Base-by-base conservation (phyloP, 2,329 filamentous ascomycete species). In the Apiospora phragmitis region DNA sequence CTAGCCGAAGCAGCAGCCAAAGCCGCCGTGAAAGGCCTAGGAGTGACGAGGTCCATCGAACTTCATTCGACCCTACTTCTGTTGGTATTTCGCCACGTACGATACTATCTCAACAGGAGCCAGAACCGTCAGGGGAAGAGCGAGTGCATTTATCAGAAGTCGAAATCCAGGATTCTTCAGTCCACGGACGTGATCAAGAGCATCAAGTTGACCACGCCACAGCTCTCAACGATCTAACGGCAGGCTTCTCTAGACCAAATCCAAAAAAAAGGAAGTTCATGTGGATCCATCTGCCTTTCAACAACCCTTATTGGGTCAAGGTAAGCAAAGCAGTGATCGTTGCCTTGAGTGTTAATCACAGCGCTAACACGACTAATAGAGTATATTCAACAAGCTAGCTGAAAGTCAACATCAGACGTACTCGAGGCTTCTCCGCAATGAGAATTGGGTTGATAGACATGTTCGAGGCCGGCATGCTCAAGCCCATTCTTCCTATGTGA, bases 281-380 rank as follows among this genome's bases (percentile, higher is more conserved):
- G 74, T 90, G 88, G 88, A 83, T 89, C 65, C 88, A 90, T 77
- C 73, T 88, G 24, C 86, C 87, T 0, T 89, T 85, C 38, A 89
- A 87, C 11, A 89, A 89, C 68, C 86, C 88, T 0, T 82, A 85
- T 0, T 90, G 88, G 88, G 87, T 89, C 2, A 88, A 87, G 81
- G 87, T 87, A 75, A 71, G 79, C 69, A 70, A 70, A 45, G 69
- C 73, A 8, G 69, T 69, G 75, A 35, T 70, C 72, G 7, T 72
- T 76, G 12, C 72, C 55, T 1, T 24, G 7, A 11, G 21, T 74
- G 4, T 74, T 41, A 12, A 11, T 12, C 75, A 24, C 67, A 73
- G 26, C 76, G 32, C 62, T 79, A 77, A 70, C 72, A 73, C 24
- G 16, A 18, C 1, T 7, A 3, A 18, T 16, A 80, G 78, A 74